Conservation (phyloP, 2,329 filamentous ascomycete genomes). For the Nakataea oryzae region DNA sequence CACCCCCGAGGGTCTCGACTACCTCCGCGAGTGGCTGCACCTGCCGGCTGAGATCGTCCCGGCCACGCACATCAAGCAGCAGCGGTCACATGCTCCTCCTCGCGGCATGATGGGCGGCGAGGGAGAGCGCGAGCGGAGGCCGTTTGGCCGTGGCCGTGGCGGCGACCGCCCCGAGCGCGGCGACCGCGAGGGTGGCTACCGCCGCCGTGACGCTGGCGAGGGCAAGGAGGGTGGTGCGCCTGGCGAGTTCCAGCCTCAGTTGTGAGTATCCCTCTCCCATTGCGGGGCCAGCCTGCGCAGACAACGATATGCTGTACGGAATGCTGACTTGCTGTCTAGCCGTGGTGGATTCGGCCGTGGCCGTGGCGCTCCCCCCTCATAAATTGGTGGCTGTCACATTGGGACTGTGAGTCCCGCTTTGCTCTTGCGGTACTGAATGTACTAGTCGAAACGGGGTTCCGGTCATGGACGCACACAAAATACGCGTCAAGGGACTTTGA, state of each 20-base stretch:
- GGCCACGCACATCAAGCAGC: conserved; percentile 99
- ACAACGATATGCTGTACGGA: neutral
- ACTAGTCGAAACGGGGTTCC: conserved; percentile 14
- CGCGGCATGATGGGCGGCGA: conserved; percentile 97
- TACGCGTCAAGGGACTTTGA: conserved; percentile 8
- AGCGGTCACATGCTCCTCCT: conserved; percentile 95
- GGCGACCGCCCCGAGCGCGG: conserved; percentile 58
- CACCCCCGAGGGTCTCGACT: conserved; percentile 73
- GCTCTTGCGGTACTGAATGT: conserved; percentile 5
- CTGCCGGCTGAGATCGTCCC: conserved; percentile 98
- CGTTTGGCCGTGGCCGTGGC: conserved; percentile 71
- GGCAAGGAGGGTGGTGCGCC: conserved; percentile 88
- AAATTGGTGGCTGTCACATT: conserved; percentile 23
- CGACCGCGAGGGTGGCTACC: conserved; percentile 83
- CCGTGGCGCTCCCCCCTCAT: conserved; percentile 65
- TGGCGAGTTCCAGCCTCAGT: conserved; percentile 84
- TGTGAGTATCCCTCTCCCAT: conserved; percentile 41
- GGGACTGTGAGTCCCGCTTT: conserved; percentile 19
- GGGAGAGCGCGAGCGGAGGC: conserved; percentile 68
- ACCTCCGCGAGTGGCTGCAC: conserved; percentile 99
- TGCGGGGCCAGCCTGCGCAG: too few relatives aligned
- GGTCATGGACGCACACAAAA: conserved; percentile 1
- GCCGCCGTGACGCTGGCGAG: conserved; percentile 77
- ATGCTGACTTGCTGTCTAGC: conserved; percentile 35
- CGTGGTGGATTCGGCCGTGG: conserved; percentile 86